Conservation (phyloP, 1,284 basidiomycete genomes). For the Cerrena zonata region DNA sequence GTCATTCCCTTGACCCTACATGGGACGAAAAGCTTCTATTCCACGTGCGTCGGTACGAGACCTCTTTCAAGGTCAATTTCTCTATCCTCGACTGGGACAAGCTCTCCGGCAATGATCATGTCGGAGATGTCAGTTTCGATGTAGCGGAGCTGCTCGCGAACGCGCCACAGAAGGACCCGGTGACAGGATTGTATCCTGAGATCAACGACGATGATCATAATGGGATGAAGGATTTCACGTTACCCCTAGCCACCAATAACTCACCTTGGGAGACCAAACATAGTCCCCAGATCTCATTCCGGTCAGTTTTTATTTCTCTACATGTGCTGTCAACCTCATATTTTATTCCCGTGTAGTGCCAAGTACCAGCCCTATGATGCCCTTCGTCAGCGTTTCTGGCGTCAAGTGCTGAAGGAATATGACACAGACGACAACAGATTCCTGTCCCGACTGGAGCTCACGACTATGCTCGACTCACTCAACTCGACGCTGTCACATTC, state of each 20-base stretch:
- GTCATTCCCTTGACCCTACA: conserved; percentile 81
- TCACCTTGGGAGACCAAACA: conserved; percentile 61
- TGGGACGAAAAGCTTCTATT: conserved; percentile 97
- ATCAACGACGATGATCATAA: conserved; percentile 44
- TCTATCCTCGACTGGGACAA: conserved; percentile 94
- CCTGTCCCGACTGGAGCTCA: conserved; percentile 82
- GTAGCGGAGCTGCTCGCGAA: conserved; percentile 66
- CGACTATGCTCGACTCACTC: conserved; percentile 95
- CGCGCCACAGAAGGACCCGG: conserved; percentile 68
- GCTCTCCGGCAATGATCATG: conserved; percentile 80
- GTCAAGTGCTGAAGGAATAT: conserved; percentile 84
- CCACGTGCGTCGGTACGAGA: conserved; percentile 87
- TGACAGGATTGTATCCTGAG: conserved; percentile 68
- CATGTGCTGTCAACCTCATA: conserved; percentile 1
- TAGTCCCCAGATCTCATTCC: conserved; percentile 54
- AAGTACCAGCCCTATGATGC: conserved; percentile 94
- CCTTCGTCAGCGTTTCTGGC: conserved; percentile 87
- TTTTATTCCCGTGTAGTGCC: conserved; percentile 44
- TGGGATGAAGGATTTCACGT: conserved; percentile 64
- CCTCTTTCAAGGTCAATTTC: conserved; percentile 70
- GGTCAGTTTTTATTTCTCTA: conserved; percentile 41
- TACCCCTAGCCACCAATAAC: conserved; percentile 53
- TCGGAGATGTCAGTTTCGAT: conserved; percentile 72
- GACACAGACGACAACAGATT: conserved; percentile 81
- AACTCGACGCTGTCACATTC: conserved; percentile 83